Evolutionary conservation across 2,329 filamentous ascomycete species (phyloP).

Genomic region (Dryadomyces quercivorus): DNA sequence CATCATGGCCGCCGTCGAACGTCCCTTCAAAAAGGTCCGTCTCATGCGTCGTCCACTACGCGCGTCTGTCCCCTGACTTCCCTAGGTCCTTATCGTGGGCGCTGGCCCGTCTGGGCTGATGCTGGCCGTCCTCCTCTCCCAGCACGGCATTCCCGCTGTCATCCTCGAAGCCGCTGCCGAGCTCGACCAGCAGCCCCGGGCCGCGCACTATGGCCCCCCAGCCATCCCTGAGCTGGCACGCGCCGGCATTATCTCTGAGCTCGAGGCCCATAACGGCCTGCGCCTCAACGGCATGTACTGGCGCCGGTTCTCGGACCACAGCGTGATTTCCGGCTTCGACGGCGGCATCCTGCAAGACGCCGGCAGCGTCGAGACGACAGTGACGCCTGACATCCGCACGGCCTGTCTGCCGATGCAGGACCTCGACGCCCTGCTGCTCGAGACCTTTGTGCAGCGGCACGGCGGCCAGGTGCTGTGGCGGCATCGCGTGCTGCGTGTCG

Average conservation of each 20-base stretch:
- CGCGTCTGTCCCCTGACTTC: neutral
- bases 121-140: conserved; percentile 38
- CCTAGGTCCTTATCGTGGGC: conserved; percentile 32
- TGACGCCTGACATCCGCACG: conserved; percentile 23
- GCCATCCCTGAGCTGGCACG: conserved; percentile 44
- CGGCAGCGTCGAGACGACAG: conserved; percentile 15
- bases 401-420: conserved; percentile 29
- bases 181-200: conserved; percentile 47
- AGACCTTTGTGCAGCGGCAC: conserved; percentile 23
- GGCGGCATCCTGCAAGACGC: conserved; percentile 20
- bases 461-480: conserved; percentile 28
- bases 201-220: conserved; percentile 47
- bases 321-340: conserved; percentile 25
- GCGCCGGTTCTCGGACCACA: conserved; percentile 23
- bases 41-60: neutral
- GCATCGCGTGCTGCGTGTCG: conserved; percentile 31
- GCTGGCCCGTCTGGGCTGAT: conserved; percentile 37
- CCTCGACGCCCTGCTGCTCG: conserved; percentile 29
- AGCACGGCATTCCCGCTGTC: conserved; percentile 37
- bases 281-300: conserved; percentile 26
- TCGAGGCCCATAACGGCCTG: conserved; percentile 26
- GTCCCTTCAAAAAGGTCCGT: conserved; percentile 13
- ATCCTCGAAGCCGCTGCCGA: conserved; percentile 41
- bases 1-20: neutral
- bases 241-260: conserved; percentile 42